Evolutionary conservation across 306 rosid species (phyloP).

Genomic region (Ormosia emarginata): DNA sequence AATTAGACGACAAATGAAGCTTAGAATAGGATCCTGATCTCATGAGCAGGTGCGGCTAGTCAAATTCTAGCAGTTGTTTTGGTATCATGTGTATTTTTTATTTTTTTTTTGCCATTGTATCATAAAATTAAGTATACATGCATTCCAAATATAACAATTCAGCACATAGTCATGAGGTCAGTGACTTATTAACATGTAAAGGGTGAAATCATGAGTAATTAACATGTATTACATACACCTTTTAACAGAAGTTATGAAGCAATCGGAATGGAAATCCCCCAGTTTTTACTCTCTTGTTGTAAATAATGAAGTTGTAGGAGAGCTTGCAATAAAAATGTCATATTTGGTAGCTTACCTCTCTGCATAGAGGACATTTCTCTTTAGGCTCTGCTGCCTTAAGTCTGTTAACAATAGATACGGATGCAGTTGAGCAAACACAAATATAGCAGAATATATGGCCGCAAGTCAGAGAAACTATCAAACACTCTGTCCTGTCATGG

Average conservation of each 20-base stretch:
- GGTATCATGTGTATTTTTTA: background rate
- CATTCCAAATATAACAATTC: background rate
- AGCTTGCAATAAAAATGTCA: background rate
- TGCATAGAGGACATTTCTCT: slow-evolving; percentile 86
- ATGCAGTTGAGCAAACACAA: slow-evolving; percentile 91
- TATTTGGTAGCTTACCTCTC: slow-evolving; percentile 47
- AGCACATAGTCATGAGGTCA: background rate
- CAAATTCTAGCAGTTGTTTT: background rate
- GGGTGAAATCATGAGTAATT: background rate
- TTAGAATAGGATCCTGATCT: background rate
- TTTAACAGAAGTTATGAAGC: background rate
- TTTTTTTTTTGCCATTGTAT: background rate
- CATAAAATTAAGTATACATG: background rate
- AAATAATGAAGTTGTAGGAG: background rate
- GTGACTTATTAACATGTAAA: background rate
- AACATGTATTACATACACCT: background rate
- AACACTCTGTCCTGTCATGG: slow-evolving; percentile 77
- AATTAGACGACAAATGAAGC: background rate
- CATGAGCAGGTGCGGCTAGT: background rate
- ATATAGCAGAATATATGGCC: slow-evolving; percentile 92
- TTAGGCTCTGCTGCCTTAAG: slow-evolving; percentile 55
- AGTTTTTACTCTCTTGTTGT: background rate
- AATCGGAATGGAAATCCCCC: background rate
- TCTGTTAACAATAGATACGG: slow-evolving; percentile 71
- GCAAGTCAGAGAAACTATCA: slow-evolving; percentile 83